Conservation (phyloP, 1,139 yeast genomes). For the Magnusiomyces clavatus region DNA sequence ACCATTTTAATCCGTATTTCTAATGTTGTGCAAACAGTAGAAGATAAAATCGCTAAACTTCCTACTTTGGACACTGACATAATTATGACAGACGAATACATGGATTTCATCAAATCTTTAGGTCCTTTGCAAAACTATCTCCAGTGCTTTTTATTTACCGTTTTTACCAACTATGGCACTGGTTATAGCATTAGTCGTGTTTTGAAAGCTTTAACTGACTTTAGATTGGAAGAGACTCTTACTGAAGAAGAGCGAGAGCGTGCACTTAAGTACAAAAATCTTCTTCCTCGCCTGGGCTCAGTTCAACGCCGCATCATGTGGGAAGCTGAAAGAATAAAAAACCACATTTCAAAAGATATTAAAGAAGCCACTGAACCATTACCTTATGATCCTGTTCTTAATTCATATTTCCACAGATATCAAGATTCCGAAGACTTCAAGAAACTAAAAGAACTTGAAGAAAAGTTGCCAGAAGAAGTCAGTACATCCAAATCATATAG, state of each 20-base stretch:
- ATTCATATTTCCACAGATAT: constrained; percentile 15
- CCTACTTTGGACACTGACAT: constrained; percentile 12
- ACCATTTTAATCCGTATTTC: constrained; percentile 14
- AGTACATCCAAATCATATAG: background rate
- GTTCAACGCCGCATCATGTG: constrained; percentile 25
- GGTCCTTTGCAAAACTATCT: constrained; percentile 20
- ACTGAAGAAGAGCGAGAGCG: background rate
- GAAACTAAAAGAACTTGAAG: constrained; percentile 25
- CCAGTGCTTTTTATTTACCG: constrained; percentile 24
- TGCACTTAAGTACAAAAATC: constrained; percentile 1
- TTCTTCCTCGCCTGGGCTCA: constrained; percentile 19
- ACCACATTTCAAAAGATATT: constrained; percentile 11
- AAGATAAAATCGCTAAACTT: constrained; percentile 8
- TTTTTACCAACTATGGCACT: constrained; percentile 27
- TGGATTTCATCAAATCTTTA: constrained; percentile 16
- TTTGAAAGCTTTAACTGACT: constrained; percentile 20
- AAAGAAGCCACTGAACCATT: constrained; percentile 23
- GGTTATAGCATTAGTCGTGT: constrained; percentile 26
- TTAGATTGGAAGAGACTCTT: background rate
- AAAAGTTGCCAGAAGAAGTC: constrained; percentile 16
- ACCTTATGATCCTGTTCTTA: constrained; percentile 18
- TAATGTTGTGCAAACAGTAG: constrained; percentile 7
- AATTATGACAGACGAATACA: constrained; percentile 13
- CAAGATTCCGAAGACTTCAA: constrained; percentile 23
- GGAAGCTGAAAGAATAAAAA: constrained; percentile 22